These are phyloP conservation scores for Syzygium syzygioides DNA, from an alignment of 441 rosid genomes.

Conservation along the genomic window DNA sequence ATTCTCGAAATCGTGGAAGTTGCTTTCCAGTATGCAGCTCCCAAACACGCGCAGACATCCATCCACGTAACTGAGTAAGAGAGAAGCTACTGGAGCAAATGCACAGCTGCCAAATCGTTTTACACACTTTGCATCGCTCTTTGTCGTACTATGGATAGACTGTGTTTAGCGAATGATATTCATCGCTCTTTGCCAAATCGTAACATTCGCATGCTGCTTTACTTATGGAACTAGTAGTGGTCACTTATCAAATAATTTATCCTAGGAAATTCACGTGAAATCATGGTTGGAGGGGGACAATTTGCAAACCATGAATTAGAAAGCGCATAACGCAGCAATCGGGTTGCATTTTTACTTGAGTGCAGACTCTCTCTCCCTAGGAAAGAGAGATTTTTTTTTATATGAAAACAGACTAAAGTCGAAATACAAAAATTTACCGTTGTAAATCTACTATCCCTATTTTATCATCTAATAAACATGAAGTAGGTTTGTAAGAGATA, in stretches of 20 bases:
- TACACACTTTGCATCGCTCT: neutral
- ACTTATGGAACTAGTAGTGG: neutral
- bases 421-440: no score
- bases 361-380: neutral
- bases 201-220: neutral
- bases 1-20: neutral
- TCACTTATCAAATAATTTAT: neutral
- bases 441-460: no score
- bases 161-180: neutral
- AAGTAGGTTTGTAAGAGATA: no score
- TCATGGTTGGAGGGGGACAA: neutral
- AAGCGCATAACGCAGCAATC: neutral
- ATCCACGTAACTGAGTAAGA: neutral
- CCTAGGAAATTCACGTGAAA: neutral
- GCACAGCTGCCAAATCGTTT: neutral
- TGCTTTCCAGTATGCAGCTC: neutral
- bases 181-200: no score
- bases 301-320: neutral
- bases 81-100: neutral
- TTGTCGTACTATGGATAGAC: neutral
- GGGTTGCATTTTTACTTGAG: neutral
- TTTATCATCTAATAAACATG: no score
- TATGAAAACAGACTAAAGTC: no score
- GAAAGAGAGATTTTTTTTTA: neutral
- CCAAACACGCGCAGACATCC: neutral